These are phyloP conservation scores for Sporothrix dimorphospora DNA, from an alignment of 2,329 filamentous ascomycete genomes.

Conservation along the genomic window DNA sequence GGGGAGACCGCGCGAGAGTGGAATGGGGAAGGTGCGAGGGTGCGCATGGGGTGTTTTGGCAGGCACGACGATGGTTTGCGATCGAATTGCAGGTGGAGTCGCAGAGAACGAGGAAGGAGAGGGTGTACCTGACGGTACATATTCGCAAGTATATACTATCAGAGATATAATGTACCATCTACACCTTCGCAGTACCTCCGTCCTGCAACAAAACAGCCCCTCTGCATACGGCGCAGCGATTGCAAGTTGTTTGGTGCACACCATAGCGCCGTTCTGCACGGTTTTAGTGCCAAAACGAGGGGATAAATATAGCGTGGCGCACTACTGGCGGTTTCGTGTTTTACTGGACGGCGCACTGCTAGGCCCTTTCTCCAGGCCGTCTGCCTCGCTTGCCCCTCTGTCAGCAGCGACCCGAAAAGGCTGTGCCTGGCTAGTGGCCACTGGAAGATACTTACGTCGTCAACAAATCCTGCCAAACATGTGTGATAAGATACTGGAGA, in stretches of 20 bases:
- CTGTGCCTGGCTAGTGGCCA: constrained; percentile 19
- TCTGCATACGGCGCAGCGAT: background rate
- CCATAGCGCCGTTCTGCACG: constrained; percentile 5
- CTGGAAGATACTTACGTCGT: background rate
- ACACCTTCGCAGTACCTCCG: too few relatives aligned
- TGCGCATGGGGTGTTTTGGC: background rate
- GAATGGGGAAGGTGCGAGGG: constrained; percentile 22
- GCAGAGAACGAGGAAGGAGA: background rate
- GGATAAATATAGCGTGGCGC: constrained; percentile 26
- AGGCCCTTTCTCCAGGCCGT: background rate
- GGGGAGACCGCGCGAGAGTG: constrained; percentile 4
- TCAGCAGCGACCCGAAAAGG: background rate
- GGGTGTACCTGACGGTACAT: background rate
- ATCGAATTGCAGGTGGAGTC: too few relatives aligned
- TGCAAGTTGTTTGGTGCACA: background rate
- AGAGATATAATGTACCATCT: too few relatives aligned
- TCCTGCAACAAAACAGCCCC: background rate
- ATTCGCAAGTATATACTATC: background rate
- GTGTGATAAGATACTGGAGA: constrained; percentile 10
- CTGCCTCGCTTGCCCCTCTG: background rate
- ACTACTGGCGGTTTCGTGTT: background rate
- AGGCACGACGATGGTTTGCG: background rate
- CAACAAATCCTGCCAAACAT: background rate
- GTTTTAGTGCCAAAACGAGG: constrained; percentile 8
- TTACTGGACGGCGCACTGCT: background rate